A percentile compares a stretch with the other conserved stretches of the same genome.
Conservation (phyloP, 2,329 filamentous ascomycete genomes). For the Penicillium sp. region DNA sequence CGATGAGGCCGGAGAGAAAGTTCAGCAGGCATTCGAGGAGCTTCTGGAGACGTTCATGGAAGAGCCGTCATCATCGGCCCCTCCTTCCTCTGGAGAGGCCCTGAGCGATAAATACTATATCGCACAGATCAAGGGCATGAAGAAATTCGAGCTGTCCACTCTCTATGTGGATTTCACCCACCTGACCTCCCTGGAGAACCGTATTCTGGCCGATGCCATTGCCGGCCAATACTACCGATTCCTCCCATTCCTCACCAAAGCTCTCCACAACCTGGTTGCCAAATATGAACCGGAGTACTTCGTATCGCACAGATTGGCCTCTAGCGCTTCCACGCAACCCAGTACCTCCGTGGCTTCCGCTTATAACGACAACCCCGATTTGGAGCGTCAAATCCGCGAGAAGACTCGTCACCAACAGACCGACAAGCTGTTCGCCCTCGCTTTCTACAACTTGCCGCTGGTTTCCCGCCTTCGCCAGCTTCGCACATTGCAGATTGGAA, state of each 20-base stretch:
- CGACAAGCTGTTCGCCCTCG: conserved; percentile 90
- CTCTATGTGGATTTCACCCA: conserved; percentile 73
- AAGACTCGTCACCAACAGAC: conserved; percentile 91
- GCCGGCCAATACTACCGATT: conserved; percentile 93
- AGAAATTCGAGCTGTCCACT: conserved; percentile 61
- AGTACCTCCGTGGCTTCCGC: conserved; percentile 62
- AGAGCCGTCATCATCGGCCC: conserved; percentile 55
- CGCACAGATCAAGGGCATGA: conserved; percentile 63
- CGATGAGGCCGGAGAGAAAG: conserved; percentile 60
- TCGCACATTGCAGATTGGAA: conserved; percentile 85
- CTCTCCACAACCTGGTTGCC: conserved; percentile 86
- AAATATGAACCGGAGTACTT: conserved; percentile 96
- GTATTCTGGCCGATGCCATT: conserved; percentile 79
- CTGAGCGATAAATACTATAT: conserved; percentile 65
- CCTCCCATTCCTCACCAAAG: conserved; percentile 83
- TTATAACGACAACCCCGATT: conserved; percentile 58
- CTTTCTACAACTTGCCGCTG: conserved; percentile 88
- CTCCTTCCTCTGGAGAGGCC: conserved; percentile 54
- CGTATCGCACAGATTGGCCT: conserved; percentile 82
- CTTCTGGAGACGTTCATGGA: conserved; percentile 62
- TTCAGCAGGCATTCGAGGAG: conserved; percentile 62
- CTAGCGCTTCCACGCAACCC: conserved; percentile 64
- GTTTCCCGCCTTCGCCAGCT: conserved; percentile 83
- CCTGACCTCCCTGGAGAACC: conserved; percentile 71
- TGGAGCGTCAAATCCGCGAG: conserved; percentile 55